Evolutionary conservation across 805 yeast species (phyloP), one percentile per base, ranked within the genome.

Genomic region (Millerozyma miso): DNA sequence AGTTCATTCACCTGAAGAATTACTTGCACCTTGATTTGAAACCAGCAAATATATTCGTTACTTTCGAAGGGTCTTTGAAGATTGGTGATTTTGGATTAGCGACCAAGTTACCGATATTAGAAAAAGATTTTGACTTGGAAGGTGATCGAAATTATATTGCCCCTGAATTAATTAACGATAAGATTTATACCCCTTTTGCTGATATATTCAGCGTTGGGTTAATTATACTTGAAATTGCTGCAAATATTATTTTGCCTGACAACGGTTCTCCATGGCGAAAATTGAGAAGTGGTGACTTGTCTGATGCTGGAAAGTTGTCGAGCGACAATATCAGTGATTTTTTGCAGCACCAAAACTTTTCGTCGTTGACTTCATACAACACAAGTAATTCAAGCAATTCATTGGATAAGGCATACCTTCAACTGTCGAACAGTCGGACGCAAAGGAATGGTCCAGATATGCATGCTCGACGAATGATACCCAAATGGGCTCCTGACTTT

Each of bases 71-170:
- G 20, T 79, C 81, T 23, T 74, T 93, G 54, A 93, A 91, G 67
- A 85, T 93, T 56, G 99, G 97, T 15, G 99, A 93, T 65, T 93
- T 93, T 69, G 99, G 99, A 6, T 80, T 93, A 73, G 96, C 97
- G 4, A 79, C 96, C 2, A 80, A 78, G 50, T 68, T 81, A 41
- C 98, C 98, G 0, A 80, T 82, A 15, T 49, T 69, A 26, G 78
- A 78, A 38, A 74, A 73, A 35, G 80, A 69, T 49, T 83, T 88
- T 54, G 99, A 93, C 63, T 78, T 96, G 51, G 99, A 93, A 65
- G 99, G 99, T 19, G 99, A 93, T 63, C 74, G 98, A 41, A 96
- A 91, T 60, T 93, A 93, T 63, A 93, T 93, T 64, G 98, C 99
- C 0, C 99, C 99, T 1, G 99, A 93, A 61, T 82, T 93, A 18